Percentiles rank a stretch among this genome's conserved stretches.
phyloP scores from a whole-genome alignment of 192 early-diverging fungal species.

The Umbelopsis sp. region DNA sequence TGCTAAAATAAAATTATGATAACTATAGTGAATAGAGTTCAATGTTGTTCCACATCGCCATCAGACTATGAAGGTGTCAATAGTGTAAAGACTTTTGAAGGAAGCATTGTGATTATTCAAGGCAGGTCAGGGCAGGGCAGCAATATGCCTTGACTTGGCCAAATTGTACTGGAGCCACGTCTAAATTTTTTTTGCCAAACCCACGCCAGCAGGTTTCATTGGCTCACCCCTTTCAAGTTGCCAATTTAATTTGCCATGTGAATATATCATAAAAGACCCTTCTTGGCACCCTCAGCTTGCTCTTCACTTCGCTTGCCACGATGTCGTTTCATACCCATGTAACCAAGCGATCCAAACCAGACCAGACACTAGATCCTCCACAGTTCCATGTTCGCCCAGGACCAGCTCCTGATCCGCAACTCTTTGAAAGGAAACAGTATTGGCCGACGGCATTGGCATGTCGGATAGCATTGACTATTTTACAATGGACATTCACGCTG shows the following conservation, averaged over 20 bases:
- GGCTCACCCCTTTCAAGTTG: not conserved
- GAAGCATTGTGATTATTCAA: too few relatives aligned
- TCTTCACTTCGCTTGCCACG: not conserved
- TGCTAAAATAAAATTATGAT: too few relatives aligned
- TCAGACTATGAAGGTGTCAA: too few relatives aligned
- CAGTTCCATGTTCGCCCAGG: conserved; percentile 5
- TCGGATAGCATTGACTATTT: not conserved
- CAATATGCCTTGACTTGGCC: too few relatives aligned
- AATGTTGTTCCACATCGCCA: too few relatives aligned
- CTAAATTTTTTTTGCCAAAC: too few relatives aligned
- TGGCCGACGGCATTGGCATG: not conserved
- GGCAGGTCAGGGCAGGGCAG: too few relatives aligned
- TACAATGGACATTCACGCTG: not conserved
- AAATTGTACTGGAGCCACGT: not conserved
- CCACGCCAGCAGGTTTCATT: not conserved
- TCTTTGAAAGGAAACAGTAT: not conserved
- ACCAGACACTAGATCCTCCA: not conserved
- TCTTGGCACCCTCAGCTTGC: not conserved
- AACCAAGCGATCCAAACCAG: not conserved
- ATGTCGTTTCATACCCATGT: not conserved
- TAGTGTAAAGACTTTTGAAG: too few relatives aligned
- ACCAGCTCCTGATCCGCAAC: not conserved
- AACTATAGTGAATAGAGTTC: too few relatives aligned
- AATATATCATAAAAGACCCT: not conserved
- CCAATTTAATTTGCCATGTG: not conserved